Conservation (phyloP, 164 flowering plant genomes). For the Magnolia changhungtana region DNA sequence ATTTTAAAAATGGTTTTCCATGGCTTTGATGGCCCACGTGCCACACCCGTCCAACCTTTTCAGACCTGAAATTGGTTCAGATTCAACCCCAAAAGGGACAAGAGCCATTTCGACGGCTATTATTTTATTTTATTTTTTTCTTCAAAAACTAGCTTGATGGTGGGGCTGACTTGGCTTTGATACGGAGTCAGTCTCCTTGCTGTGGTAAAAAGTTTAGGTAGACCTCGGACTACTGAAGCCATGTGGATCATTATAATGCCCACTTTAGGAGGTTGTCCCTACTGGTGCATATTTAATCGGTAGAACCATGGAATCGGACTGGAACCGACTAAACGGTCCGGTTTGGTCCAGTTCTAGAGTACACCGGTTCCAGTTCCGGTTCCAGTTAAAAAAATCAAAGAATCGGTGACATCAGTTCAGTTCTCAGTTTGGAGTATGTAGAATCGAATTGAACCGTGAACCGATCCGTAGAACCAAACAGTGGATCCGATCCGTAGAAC, state of each 20-base stretch:
- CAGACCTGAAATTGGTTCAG: not conserved
- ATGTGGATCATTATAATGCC: not conserved
- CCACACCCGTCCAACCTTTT: not conserved
- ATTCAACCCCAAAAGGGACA: not conserved
- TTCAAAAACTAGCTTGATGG: not conserved
- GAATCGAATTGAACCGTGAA: no score
- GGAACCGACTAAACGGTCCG: no score
- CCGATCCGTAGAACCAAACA: no score
- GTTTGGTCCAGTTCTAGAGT: no score
- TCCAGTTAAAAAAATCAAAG: no score
- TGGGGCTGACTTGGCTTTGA: not conserved
- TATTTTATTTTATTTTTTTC: not conserved
- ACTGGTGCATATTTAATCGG: no score
- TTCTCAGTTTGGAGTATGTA: no score
- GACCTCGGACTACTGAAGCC: not conserved
- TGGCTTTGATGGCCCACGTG: not conserved
- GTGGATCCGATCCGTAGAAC: no score
- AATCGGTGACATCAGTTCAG: no score
- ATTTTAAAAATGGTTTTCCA: not conserved
- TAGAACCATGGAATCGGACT: no score
- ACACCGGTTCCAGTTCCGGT: no score
- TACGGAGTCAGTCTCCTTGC: not conserved
- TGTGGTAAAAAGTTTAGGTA: not conserved
- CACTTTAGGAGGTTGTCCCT: not conserved
- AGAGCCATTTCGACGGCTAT: not conserved